These are phyloP conservation scores for Parafenestella ontariensis DNA, from an alignment of 2,329 filamentous ascomycete genomes.

Conservation along the genomic window DNA sequence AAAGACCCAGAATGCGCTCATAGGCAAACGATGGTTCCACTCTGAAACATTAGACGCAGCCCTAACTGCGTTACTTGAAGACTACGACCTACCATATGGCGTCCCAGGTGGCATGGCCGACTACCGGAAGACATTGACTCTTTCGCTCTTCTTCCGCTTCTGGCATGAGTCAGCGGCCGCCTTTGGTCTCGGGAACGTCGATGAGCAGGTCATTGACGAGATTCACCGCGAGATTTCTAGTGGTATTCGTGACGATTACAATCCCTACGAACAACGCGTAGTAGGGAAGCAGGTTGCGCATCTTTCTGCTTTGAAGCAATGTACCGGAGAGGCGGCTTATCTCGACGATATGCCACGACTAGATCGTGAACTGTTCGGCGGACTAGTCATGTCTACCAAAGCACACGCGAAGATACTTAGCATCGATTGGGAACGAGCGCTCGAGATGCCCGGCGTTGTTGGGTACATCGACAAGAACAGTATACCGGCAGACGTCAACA, in stretches of 20 bases:
- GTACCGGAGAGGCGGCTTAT: conserved; percentile 91
- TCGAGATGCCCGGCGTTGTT: conserved; percentile 86
- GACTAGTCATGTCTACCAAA: conserved; percentile 84
- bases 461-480: conserved; percentile 84
- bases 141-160: conserved; percentile 97
- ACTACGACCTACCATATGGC: conserved; percentile 85
- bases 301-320: conserved; percentile 88
- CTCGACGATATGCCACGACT: conserved; percentile 88
- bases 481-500: conserved; percentile 81
- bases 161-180: conserved; percentile 83
- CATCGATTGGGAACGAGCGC: conserved; percentile 75
- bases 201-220: conserved; percentile 77
- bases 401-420: conserved; percentile 85
- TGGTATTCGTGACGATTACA: conserved; percentile 76
- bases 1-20: conserved; percentile 72
- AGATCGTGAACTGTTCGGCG: conserved; percentile 86
- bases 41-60: conserved; percentile 82
- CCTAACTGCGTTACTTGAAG: conserved; percentile 80
- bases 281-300: conserved; percentile 86
- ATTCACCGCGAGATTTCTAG: conserved; percentile 82
- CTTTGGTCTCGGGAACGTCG: conserved; percentile 63
- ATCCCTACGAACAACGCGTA: conserved; percentile 81
- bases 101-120: conserved; percentile 97
- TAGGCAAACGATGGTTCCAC: conserved; percentile 79
- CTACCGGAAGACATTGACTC: conserved; percentile 84